Base-by-base conservation (phyloP, 768 basidiomycete species). In the Neoboletus magnificus region DNA sequence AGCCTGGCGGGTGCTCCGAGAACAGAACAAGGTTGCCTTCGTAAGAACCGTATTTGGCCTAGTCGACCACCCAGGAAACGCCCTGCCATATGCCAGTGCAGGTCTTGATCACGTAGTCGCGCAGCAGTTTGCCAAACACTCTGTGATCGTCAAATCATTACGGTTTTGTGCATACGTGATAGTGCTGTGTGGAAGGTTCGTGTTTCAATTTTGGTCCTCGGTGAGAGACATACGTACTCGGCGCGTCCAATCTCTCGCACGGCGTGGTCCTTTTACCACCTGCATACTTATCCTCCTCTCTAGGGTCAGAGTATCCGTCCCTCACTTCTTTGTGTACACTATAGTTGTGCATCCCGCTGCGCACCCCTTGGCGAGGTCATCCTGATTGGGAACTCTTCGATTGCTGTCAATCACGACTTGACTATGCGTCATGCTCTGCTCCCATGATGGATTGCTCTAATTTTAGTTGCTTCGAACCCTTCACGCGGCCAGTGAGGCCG, bases 401-500 rank as follows among this genome's bases (percentile, higher is more conserved):
- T 15, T 15, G 16, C 22, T 7, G 42, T 9, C 16, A 35, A 20
- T 4, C 18, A 22, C 16, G 22, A 29, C 32, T 55, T 18, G 32
- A 30, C n/a, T 7, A 44, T 39, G 16, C 27, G 37, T 23, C 7
- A 15, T 13, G n/a, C 13, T 42, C 25, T 33, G n/a, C 30, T 46
- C 48, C 25, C 42, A 45, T 16, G n/a, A 25, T 5, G 32, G 1
- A 45, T 20, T n/a, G 1, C 15, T 59, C 57, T 59, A 59, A 57
- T 48, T 60, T 59, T 59, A 39, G 50, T 43, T 37, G 18, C 13
- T 20, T 35, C 37, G 12, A 37, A n/a, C 13, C 15, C 47, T 4
- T 55, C 42, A 54, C 44, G 35, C 33, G 44, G 48, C 13, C 25
- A 48, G 49, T 37, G 57, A 53, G 57, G 43, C 40, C 50, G 35